These are phyloP conservation scores for Carex myosuroides DNA, from an alignment of 176 grass and related monocot species.

Conservation along the genomic window DNA sequence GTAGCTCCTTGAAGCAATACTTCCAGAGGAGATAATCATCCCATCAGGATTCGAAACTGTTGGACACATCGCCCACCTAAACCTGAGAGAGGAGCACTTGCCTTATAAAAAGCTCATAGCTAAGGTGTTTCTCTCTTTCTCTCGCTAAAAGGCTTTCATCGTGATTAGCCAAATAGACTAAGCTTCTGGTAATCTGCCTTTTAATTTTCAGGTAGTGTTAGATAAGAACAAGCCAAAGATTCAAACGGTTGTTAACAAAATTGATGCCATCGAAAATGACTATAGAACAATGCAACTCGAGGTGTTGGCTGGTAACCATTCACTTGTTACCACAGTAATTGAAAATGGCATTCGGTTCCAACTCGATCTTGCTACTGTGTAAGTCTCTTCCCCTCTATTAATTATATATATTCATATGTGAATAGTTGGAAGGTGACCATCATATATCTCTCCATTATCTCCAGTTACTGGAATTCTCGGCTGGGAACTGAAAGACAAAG, in stretches of 20 bases:
- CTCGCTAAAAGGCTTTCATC: not conserved
- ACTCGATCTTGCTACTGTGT: conserved; percentile 79
- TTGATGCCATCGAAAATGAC: conserved; percentile 75
- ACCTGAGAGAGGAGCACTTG: conserved; percentile 71
- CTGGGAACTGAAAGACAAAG: conserved; percentile 79
- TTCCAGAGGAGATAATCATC: conserved; percentile 66
- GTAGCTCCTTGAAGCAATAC: conserved; percentile 73
- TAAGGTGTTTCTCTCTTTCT: conserved; percentile 29
- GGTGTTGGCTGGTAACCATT: conserved; percentile 74
- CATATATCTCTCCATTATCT: conserved; percentile 15
- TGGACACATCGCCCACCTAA: conserved; percentile 89
- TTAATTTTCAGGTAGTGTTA: conserved; percentile 59
- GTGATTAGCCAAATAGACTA: not conserved
- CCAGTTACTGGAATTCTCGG: conserved; percentile 95
- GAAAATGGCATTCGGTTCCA: conserved; percentile 77
- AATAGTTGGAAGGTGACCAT: not conserved
- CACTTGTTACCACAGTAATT: conserved; percentile 61
- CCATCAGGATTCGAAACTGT: conserved; percentile 82
- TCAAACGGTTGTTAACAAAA: conserved; percentile 86
- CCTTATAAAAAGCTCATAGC: conserved; percentile 82
- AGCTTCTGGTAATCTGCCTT: conserved; percentile 13
- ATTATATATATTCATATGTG: conserved; percentile 19
- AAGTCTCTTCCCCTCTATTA: conserved; percentile 25
- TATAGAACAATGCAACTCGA: conserved; percentile 93
- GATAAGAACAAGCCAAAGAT: conserved; percentile 96